A percentile compares a stretch with the other conserved stretches of the same genome.
Conservation (phyloP, 2,329 filamentous ascomycete species). For the Clarireedia homoeocarpa region DNA sequence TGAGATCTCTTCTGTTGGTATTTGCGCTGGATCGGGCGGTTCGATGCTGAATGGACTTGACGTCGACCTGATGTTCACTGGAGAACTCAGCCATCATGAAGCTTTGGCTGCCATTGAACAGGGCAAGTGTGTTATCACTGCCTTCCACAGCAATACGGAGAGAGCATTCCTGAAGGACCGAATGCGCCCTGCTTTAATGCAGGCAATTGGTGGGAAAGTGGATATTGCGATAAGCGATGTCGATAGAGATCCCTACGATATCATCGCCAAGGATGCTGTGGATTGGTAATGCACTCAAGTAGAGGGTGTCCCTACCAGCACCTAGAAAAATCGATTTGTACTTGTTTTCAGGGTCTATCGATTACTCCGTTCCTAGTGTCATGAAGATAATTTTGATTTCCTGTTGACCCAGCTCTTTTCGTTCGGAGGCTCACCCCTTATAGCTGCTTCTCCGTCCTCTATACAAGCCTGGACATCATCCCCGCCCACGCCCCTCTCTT, state of each 20-base stretch:
- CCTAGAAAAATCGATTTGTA: background rate
- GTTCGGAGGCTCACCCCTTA: constrained; percentile 23
- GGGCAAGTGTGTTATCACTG: constrained; percentile 71
- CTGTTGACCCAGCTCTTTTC: constrained; percentile 19
- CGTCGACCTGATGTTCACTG: constrained; percentile 81
- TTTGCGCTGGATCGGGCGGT: constrained; percentile 85
- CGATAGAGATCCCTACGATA: constrained; percentile 83
- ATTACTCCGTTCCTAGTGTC: background rate
- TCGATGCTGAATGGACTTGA: constrained; percentile 61
- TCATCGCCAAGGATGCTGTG: constrained; percentile 38
- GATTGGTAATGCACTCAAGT: constrained; percentile 4
- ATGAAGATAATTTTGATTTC: constrained; percentile 15
- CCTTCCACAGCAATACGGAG: constrained; percentile 94
- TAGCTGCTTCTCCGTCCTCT: constrained; percentile 29
- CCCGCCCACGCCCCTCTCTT: constrained; percentile 28
- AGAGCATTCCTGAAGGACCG: constrained; percentile 68
- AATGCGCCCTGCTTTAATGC: constrained; percentile 56
- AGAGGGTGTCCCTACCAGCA: background rate
- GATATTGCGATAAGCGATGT: constrained; percentile 65
- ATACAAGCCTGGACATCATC: constrained; percentile 28
- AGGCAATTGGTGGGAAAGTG: constrained; percentile 50
- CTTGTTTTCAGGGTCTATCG: background rate
- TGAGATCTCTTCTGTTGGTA: constrained; percentile 62
- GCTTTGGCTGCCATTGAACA: constrained; percentile 79
- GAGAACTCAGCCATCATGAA: constrained; percentile 90